These are phyloP conservation scores for Aspergillus brunneoviolaceus DNA, from an alignment of 2,329 filamentous ascomycete genomes.

Conservation along the genomic window DNA sequence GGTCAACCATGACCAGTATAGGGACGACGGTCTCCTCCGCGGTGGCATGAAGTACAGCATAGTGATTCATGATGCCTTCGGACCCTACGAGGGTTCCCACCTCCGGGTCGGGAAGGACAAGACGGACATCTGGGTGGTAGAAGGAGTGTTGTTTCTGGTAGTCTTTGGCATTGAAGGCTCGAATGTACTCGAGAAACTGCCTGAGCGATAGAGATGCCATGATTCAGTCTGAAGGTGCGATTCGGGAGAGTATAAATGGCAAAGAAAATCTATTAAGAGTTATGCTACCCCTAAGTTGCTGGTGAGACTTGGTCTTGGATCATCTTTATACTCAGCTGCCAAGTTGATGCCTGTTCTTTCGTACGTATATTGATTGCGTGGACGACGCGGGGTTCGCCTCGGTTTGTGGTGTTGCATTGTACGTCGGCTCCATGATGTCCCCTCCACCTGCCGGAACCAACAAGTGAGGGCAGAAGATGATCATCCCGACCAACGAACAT, in stretches of 20 bases:
- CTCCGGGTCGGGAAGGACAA: background rate
- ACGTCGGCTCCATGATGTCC: background rate
- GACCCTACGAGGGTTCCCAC: background rate
- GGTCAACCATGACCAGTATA: background rate
- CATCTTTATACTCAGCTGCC: background rate
- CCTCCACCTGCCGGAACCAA: background rate
- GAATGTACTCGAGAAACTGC: too few relatives aligned
- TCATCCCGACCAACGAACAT: background rate
- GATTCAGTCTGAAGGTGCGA: too few relatives aligned
- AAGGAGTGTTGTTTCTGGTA: background rate
- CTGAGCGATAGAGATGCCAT: too few relatives aligned
- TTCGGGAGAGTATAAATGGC: too few relatives aligned
- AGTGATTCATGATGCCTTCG: too few relatives aligned
- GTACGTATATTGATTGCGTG: background rate
- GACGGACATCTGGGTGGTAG: background rate
- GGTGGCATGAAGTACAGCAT: too few relatives aligned
- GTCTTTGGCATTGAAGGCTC: background rate
- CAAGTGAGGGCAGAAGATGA: background rate
- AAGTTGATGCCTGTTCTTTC: background rate
- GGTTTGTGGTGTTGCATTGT: background rate
- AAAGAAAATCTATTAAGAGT: too few relatives aligned
- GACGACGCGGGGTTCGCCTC: too few relatives aligned
- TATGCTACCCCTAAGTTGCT: too few relatives aligned
- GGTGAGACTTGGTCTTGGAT: too few relatives aligned
- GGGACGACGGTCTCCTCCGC: background rate